Conservation (phyloP, 2,329 filamentous ascomycete species). For the Colletotrichum abscissum region DNA sequence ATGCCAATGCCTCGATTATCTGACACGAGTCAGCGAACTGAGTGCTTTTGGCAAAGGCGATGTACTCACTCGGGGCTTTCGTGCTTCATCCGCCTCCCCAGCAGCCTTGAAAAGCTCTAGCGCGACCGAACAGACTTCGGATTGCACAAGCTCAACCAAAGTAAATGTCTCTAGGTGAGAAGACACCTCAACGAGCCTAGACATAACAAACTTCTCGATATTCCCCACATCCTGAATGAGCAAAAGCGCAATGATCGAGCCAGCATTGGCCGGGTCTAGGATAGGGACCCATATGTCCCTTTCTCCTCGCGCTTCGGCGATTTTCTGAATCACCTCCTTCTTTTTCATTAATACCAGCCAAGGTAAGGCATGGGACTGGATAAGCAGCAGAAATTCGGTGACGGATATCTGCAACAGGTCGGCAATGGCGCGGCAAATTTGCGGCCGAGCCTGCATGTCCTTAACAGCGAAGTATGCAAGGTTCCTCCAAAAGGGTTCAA, state of each 20-base stretch:
- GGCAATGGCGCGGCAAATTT: conserved; percentile 82
- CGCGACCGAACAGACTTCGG: conserved; percentile 80
- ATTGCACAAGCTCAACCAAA: conserved; percentile 76
- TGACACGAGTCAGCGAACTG: conserved; percentile 38
- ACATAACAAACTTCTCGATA: conserved; percentile 74
- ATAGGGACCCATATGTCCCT: conserved; percentile 68
- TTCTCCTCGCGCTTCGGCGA: conserved; percentile 82
- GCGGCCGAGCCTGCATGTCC: conserved; percentile 83
- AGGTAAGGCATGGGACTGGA: conserved; percentile 86
- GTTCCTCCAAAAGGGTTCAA: conserved; percentile 89
- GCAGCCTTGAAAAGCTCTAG: conserved; percentile 86
- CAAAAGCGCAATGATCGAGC: conserved; percentile 68
- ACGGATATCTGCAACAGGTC: conserved; percentile 83
- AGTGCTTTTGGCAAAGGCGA: not conserved
- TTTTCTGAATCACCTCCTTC: conserved; percentile 81
- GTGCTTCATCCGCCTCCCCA: conserved; percentile 72
- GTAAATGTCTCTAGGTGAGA: conserved; percentile 75
- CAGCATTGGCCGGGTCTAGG: conserved; percentile 67
- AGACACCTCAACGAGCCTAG: conserved; percentile 75
- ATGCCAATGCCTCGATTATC: conserved; percentile 60
- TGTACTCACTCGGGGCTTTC: conserved; percentile 66
- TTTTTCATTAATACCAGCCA: conserved; percentile 85
- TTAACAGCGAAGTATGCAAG: conserved; percentile 86
- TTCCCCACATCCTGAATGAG: conserved; percentile 67
- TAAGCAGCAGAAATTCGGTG: conserved; percentile 77